A percentile compares a stretch with the other conserved stretches of the same genome.
Evolutionary conservation across 1,284 basidiomycete species (phyloP).

Genomic region (Cutaneotrichosporon sp.): DNA sequence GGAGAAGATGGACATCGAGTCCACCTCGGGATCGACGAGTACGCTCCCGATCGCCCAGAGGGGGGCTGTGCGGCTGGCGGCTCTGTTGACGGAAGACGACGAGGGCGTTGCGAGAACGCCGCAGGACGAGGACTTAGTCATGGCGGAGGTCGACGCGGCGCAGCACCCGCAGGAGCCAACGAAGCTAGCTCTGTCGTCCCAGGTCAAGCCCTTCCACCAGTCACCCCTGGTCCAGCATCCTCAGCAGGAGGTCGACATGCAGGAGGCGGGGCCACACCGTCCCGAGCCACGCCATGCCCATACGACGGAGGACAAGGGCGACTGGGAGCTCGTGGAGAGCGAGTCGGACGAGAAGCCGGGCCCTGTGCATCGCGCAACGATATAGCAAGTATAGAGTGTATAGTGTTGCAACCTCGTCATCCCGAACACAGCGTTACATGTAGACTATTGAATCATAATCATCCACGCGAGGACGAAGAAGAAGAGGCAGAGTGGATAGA

Average conservation of each 20-base stretch:
- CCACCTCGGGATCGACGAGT: not conserved
- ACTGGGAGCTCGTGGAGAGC: not conserved
- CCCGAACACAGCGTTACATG: not conserved
- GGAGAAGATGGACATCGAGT: not conserved
- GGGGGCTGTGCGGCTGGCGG: not conserved
- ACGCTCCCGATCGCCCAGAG: not conserved
- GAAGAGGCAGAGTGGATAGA: conserved; percentile 76
- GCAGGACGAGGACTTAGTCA: not conserved
- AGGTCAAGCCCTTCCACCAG: not conserved
- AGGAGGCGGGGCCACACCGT: not conserved
- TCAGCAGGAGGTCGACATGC: not conserved
- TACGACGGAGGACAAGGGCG: not conserved
- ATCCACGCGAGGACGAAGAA: conserved; percentile 75
- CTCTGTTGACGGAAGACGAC: not conserved
- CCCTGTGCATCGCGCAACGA: not conserved
- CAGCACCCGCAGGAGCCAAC: not conserved
- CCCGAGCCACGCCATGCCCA: not conserved
- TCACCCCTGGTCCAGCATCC: not conserved
- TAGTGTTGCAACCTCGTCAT: not conserved
- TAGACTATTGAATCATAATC: conserved; percentile 75
- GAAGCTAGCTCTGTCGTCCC: not conserved
- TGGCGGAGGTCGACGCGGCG: not conserved
- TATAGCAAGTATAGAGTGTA: not conserved
- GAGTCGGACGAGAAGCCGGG: not conserved
- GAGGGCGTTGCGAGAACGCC: not conserved